Base-by-base conservation (phyloP, 2,329 filamentous ascomycete species). In the Epichloe glyceriae region DNA sequence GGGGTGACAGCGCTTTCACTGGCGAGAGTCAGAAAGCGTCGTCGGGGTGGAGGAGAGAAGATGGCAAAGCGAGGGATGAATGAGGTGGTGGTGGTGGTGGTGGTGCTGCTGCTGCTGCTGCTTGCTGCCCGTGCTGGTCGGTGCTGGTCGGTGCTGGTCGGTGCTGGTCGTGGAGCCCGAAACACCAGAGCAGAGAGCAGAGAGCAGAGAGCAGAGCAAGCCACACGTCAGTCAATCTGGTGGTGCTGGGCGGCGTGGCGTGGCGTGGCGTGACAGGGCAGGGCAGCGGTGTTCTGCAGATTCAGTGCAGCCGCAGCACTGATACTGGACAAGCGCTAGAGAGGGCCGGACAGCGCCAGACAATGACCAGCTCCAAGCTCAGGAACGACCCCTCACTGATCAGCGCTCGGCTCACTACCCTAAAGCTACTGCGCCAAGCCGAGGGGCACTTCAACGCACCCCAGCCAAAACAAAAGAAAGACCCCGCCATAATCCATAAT, bases 1-100 rank as follows among this genome's bases (percentile, higher is more conserved):
- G 56, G 55, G 61, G 52, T 57, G 59, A 56, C 52, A 61, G 62
- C 63, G 62, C 60, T 60, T 62, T 59, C 57, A 58, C 56, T 58
- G 56, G 55, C 54, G 41, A 47, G 40, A 19, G 35, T 43, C 19
- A 50, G 48, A 41, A 48, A 41, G 44, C 51, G 47, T 42, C 47
- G 52, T 49, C 49, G 45, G 34, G 40, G 44, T 48, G 50, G 45
- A 37, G 50, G 11, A 46, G 44, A 8, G 39, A 51, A 49, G 51
- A 47, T 39, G 47, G 22, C 17, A 44, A 47, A 45, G 37, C 40
- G 49, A 53, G 52, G 52, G 47, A 43, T 49, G 46, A 12, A 44
- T 19, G 19, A 42, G 49, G n/a, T 46, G 51, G 43, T 49, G 33
- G 43, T 38, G 43, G 40, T 51, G 42, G 43, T 35, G 10, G 39